Base-by-base conservation (phyloP, 129 eudicot genomes). In the Flaveria ramosissima region DNA sequence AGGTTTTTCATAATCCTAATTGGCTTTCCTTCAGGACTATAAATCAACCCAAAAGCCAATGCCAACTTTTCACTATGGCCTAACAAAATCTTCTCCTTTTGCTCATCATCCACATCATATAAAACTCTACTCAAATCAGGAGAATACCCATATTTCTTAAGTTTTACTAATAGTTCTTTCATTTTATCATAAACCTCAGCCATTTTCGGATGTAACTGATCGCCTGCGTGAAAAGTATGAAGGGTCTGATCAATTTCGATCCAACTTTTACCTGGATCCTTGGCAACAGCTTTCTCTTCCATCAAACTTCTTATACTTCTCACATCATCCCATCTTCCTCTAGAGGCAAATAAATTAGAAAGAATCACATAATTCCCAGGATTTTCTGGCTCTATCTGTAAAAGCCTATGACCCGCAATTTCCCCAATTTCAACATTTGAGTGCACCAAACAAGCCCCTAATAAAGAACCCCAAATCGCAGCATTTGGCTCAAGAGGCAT, bases 181-280 rank as follows among this genome's bases (percentile, higher is more conserved):
- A 89, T 89, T 78, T 88, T 86, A 15, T 19, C 53, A 71, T 71
- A 77, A 64, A 85, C 89, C 65, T 86, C 86, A 39, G 69, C 85
- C 46, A 70, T 88, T 70, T 80, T 66, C 24, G 96, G 94, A 85
- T 88, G 92, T 12, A 83, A 80, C 59, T 69, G 77, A 70, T 89
- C 93, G 67, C 83, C 83, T 26, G 93, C 93, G 13, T 81, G 87
- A 78, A 88, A 89, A 19, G 90, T 83, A 63, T 92, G 98, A 73
- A 92, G 83, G 15, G 88, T 84, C 73, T 79, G 88, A 17, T 85
- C 92, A 15, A 85, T 74, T 86, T 87, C 93, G 50, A 94, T 89
- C 98, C 98, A 91, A 83, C 98, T 91, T 83, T 81, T 87, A 74
- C 98, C 98, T 0, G 96, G 93, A 80, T 87, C 97, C 73, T 89